Base-by-base conservation (phyloP, 2,329 filamentous ascomycete genomes). In the Tolypocladium endophyticum region DNA sequence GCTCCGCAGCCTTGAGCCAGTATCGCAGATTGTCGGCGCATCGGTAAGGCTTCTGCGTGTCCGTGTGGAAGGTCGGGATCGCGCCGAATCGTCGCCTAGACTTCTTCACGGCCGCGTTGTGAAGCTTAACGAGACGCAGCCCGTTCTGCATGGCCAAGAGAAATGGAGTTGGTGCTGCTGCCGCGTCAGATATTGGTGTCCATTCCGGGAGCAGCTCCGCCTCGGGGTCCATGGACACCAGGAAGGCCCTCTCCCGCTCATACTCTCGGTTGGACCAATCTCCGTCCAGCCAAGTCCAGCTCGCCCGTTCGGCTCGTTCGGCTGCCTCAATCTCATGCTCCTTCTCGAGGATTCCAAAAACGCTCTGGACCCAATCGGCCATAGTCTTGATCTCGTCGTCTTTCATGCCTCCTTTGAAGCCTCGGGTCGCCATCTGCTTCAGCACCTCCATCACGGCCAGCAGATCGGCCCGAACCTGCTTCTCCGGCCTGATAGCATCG, bases 1-100 rank as follows among this genome's bases (percentile, higher is more conserved):
- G 80, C 76, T 99, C 92, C 9, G 92, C 92, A 1, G 93, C 94
- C 77, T 99, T 99, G 74, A 89, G 84, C 93, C 94, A 99, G 78
- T 89, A 99, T 47, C 92, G 85, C 62, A 99, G 80, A 72, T 99
- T 99, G 67, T 99, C 94, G 3, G 92, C 91, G 63, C 87, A 87
- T 56, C 94, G 88, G 72, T 99, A 99, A 0, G 94, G 94, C 75
- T 97, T 97, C 61, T 86, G 87, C 12, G 94, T 93, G 72, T 99
- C 92, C n/a, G 86, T 87, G 72, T 97, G 94, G 73, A 88, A 97
- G 12, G 83, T 83, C 60, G 90, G 91, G 70, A 99, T 97, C 63
- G 90, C 85, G 58, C 92, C 92, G 71, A 97, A 97, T 9, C 89
- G 89, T 36, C 90, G 83, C 69, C 88, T 87, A 28, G 92, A 97